Evolutionary conservation across 2,329 filamentous ascomycete genomes (phyloP).

Genomic region (Microcyclospora tardicrescens): DNA sequence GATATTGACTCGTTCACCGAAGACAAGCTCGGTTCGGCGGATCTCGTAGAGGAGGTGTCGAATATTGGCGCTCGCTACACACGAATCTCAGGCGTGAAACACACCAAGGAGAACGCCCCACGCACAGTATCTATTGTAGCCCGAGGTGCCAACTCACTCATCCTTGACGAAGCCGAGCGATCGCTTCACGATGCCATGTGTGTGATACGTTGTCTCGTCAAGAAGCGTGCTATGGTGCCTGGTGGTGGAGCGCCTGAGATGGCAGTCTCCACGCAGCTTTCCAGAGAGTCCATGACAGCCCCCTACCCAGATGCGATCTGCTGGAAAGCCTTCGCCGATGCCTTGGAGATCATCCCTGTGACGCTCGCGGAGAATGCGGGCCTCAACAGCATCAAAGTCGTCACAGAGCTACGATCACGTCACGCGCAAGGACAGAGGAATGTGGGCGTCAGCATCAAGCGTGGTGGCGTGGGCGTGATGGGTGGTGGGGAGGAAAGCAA

Average conservation of each 20-base stretch:
- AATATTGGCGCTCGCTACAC: constrained; percentile 81
- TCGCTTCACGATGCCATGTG: constrained; percentile 95
- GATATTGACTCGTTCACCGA: constrained; percentile 98
- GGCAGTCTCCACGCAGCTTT: constrained; percentile 79
- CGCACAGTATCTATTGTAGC: constrained; percentile 90
- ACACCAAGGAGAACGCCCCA: constrained; percentile 42
- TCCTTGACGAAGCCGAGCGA: constrained; percentile 93
- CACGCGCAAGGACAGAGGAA: constrained; percentile 93
- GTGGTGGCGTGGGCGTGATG: constrained; percentile 90
- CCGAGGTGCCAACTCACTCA: constrained; percentile 84
- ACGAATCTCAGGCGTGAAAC: constrained; percentile 85
- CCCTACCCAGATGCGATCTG: constrained; percentile 92
- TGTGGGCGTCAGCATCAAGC: constrained; percentile 96
- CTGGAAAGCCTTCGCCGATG: constrained; percentile 98
- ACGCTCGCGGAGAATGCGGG: constrained; percentile 96
- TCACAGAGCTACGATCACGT: constrained; percentile 85
- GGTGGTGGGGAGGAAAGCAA: constrained; percentile 44
- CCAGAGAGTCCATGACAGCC: constrained; percentile 67
- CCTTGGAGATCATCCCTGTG: constrained; percentile 91
- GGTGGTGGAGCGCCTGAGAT: constrained; percentile 95
- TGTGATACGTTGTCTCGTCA: constrained; percentile 91
- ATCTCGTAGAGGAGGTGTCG: constrained; percentile 85
- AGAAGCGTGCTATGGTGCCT: constrained; percentile 98
- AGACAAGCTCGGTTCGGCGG: constrained; percentile 89
- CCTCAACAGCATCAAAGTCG: constrained; percentile 96